Evolutionary conservation across 2,329 filamentous ascomycete species (phyloP), one percentile per base, ranked within the genome.

Genomic region (Exophiala bonariae): DNA sequence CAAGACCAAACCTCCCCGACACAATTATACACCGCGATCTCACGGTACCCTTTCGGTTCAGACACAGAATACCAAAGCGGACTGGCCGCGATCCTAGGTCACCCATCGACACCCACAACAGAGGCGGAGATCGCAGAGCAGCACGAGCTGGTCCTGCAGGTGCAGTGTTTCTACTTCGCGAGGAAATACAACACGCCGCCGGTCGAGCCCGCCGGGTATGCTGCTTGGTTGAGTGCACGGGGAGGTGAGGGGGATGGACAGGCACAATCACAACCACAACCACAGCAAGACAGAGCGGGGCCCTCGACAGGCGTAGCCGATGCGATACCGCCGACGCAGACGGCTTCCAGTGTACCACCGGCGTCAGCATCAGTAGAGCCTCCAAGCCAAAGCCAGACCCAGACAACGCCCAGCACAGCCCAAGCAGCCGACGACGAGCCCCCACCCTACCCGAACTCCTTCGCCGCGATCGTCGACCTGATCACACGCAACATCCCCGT

Each of bases 381-480:
- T 14, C 35, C 16, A 40, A 18, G n/a, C 10, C 30, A 23, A 13
- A 3, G 13, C 26, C 42, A 41, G 14, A 30, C 30, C 26, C 45
- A 39, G 38, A 47, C 36, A 46, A 6, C 23, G 23, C 23, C 23
- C 23, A 6, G 23, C 23, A 59, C 23, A 26, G 11, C 23, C 23
- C 23, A 26, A 20, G 13, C 41, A 30, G 18, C 42, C 18, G 9
- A 20, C 11, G 19, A 8, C 3, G 11, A 44, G 30, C 75, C 80
- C 36, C 86, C 89, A 30, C 79, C 81, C 1, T 95, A 95, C 60
- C 90, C 90, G 3, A 84, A 83, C 39, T 85, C 83, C 1, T 96
- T 96, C 66, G 85, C 87, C 6, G 83, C 92, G 56, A 89, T 96
- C 52, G 85, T 95, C 45, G 86, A 89, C 60, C 79, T 95, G 44